Evolutionary conservation across 2,329 filamentous ascomycete genomes (phyloP).

Genomic region (Colletotrichum liriopes): DNA sequence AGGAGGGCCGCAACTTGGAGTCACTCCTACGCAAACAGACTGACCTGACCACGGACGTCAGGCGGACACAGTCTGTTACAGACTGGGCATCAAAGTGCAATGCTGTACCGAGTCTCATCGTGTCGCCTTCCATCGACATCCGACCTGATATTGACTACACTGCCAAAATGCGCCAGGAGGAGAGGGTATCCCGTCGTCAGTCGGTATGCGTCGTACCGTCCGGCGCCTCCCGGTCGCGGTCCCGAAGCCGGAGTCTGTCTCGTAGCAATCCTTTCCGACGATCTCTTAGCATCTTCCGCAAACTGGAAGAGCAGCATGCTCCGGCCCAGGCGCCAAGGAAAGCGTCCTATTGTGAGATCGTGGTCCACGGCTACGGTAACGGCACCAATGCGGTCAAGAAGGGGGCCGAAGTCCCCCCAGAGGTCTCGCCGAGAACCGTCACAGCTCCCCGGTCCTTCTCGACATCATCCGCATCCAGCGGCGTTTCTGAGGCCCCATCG

Average conservation of each 20-base stretch:
- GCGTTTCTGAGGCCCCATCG: conserved; percentile 46
- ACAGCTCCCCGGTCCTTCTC: conserved; percentile 42
- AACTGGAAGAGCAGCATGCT: conserved; percentile 23
- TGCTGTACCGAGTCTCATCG: conserved; percentile 11
- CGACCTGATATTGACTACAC: conserved; percentile 72
- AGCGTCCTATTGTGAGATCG: conserved; percentile 64
- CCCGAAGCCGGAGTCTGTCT: conserved; percentile 47
- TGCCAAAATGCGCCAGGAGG: conserved; percentile 55
- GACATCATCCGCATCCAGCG: conserved; percentile 44
- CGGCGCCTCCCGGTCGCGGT: conserved; percentile 44
- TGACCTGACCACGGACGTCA: conserved; percentile 43
- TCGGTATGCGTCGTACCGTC: conserved; percentile 27
- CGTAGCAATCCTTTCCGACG: conserved; percentile 51
- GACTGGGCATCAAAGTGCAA: conserved; percentile 30
- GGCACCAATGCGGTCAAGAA: conserved; percentile 60
- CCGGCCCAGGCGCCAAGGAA: conserved; percentile 23
- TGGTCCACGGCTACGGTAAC: conserved; percentile 69
- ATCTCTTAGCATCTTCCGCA: conserved; percentile 53
- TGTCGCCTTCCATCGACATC: conserved; percentile 55
- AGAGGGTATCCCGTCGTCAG: conserved; percentile 44
- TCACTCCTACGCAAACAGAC: conserved; percentile 51
- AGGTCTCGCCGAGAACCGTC: not conserved
- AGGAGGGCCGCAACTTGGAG: conserved; percentile 49
- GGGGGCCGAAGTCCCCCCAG: not conserved
- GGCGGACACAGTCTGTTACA: conserved; percentile 41